Base-by-base conservation (phyloP, 257 asterid genomes). In the Fraxinus cuspidata region DNA sequence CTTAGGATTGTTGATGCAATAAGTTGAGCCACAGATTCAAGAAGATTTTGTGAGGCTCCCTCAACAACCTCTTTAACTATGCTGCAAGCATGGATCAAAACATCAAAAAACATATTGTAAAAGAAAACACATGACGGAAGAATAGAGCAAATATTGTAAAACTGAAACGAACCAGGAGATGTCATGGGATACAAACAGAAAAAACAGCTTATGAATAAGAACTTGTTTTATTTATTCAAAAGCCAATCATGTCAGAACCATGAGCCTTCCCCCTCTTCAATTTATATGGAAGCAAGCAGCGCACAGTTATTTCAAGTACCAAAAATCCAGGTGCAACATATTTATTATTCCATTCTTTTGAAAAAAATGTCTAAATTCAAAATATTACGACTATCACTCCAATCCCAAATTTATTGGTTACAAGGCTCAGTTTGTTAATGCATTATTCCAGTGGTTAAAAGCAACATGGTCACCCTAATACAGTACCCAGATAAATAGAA, bases 11-110 rank as follows among this genome's bases (percentile, higher is more conserved):
- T 82, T 1, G 92, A 79, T 32, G 97, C 94, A 28, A 95, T 90
- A 42, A 35, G 80, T 29, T 95, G 81, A 60, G 99, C 98, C 44
- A 95, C 97, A 6, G 93, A 82, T 77, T 95, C 99, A 2, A 95
- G 84, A 83, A 95, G 98, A 65, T 95, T 87, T 21, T 84, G 87
- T 3, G 98, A 87, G 16, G 86, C 40, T 64, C 97, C 97, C 82
- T 93, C 97, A 51, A 91, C 81, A 1, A 95, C 86, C 37, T 90
- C 96, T 85, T 81, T 90, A 47, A 85, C 97, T 74, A 92, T 83
- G 78, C 96, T 96, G 96, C 80, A 84, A 78, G 56, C 71, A 6
- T 42, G 67, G 10, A 10, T 15, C 40, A 63, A 34, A 74, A 5
- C 32, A 40, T 67, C 44, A 35, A 63, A 56, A 34, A 19, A 74